These are phyloP conservation scores for Scolecobasidium constrictum DNA, from an alignment of 2,329 filamentous ascomycete species.

Conservation along the genomic window DNA sequence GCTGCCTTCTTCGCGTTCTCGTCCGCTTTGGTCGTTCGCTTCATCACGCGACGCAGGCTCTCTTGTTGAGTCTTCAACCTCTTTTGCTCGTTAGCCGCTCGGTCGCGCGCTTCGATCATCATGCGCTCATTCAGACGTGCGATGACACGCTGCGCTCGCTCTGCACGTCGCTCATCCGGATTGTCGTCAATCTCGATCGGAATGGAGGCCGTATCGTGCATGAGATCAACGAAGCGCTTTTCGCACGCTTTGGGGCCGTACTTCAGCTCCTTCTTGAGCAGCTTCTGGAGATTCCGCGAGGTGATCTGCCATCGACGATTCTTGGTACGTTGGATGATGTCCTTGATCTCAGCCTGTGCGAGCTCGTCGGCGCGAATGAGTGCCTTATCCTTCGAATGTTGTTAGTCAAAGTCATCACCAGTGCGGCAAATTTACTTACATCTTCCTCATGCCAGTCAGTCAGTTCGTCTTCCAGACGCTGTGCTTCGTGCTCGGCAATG, in stretches of 20 bases:
- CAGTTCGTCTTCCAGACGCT: slow-evolving; percentile 33
- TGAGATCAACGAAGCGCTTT: slow-evolving; percentile 29
- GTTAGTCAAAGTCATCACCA: slow-evolving; percentile 8
- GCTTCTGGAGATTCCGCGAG: slow-evolving; percentile 29
- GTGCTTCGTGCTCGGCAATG: slow-evolving; percentile 32
- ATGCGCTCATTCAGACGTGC: slow-evolving; percentile 7
- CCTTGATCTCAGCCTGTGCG: slow-evolving; percentile 32
- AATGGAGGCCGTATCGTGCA: slow-evolving; percentile 31
- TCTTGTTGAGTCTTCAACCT: background rate
- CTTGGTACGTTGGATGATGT: slow-evolving; percentile 28
- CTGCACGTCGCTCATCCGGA: slow-evolving; percentile 24
- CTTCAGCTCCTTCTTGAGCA: slow-evolving; percentile 24
- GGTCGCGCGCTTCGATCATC: slow-evolving; percentile 1
- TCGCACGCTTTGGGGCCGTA: slow-evolving; percentile 37
- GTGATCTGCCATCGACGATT: slow-evolving; percentile 35
- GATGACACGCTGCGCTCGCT: slow-evolving; percentile 19
- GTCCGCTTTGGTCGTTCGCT: slow-evolving; percentile 3
- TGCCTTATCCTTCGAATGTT: slow-evolving; percentile 28
- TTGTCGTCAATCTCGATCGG: slow-evolving; percentile 33
- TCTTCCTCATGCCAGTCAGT: slow-evolving; percentile 40
- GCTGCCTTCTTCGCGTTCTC: slow-evolving; percentile 3
- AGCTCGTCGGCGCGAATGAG: slow-evolving; percentile 28
- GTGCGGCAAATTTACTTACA: slow-evolving; percentile 20
- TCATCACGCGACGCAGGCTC: background rate
- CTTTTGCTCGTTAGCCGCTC: slow-evolving; percentile 1